Evolutionary conservation across 2,329 filamentous ascomycete genomes (phyloP), one percentile per base, ranked within the genome.

Genomic region (Sporothrix variecibatus): DNA sequence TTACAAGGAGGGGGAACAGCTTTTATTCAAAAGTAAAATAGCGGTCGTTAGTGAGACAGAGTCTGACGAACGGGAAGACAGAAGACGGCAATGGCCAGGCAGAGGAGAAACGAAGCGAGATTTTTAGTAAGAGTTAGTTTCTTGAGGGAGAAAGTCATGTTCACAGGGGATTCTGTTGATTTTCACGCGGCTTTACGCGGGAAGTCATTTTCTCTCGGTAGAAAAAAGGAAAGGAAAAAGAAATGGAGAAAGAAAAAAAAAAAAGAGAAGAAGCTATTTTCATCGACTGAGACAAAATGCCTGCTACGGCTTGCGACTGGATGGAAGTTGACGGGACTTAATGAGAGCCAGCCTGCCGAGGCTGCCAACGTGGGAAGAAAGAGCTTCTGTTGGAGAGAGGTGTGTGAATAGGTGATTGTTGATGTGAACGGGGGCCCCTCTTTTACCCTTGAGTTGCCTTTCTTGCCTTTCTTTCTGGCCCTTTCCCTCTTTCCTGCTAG

Each of bases 1-100:
- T 67, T 17, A 67, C 62, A 67, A 46, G 38, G 62, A 67, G 62
- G 38, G 38, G 62, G 23, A 17, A 46, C 62, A 38, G 58, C 34
- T 56, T 12, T 28, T 28, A 12, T 23, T 23, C 26, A 53, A 51
- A 23, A 20, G 9, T 26, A 56, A 28, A 9, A 56, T 23, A 28
- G 51, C 51, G 60, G 34, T 38, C 12, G 9, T 65, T 43, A n/a
- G 62, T 46, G 62, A 67, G 38, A 67, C 62, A 20, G 38, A 1
- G 12, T 3, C 23, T 46, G 62, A 67, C 62, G 38, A 67, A 67
- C 62, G 38, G 12, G 5, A 67, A 15, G 38, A 4, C 62, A 67
- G 62, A 67, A 67, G 62, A 46, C 62, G 62, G 38, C n/a, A 65
- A 26, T 43, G 38, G 62, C 62, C n/a, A 43, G 23, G 38, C 12